Conservation (phyloP, 1,284 basidiomycete genomes). For the Heterobasidion occidentale region DNA sequence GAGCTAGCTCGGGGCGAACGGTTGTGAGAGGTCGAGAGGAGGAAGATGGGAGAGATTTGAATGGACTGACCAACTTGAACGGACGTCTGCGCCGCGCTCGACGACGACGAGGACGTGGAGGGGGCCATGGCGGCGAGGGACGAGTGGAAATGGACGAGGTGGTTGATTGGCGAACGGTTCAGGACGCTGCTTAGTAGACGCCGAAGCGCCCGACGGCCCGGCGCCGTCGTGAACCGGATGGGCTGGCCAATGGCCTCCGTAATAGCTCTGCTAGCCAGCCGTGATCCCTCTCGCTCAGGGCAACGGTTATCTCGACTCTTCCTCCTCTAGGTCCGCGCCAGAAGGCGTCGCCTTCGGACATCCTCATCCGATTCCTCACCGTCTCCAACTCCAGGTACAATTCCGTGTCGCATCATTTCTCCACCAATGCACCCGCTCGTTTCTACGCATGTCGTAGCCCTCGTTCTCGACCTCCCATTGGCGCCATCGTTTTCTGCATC, state of each 20-base stretch:
- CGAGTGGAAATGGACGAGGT: conserved; percentile 2
- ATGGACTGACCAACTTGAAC: conserved; percentile 75
- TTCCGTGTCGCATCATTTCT: too few species aligned
- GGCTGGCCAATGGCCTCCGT: background rate
- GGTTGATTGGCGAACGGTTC: conserved; percentile 4
- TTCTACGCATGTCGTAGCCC: too few species aligned
- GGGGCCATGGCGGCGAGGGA: background rate
- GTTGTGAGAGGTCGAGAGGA: conserved; percentile 2
- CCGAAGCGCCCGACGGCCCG: background rate
- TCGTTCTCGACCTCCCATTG: too few species aligned
- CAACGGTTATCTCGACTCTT: too few species aligned
- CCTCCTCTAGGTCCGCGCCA: too few species aligned
- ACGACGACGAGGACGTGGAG: conserved; percentile 63
- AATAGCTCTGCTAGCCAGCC: too few species aligned
- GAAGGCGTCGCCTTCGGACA: too few species aligned
- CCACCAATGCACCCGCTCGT: too few species aligned
- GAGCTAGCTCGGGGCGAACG: conserved; percentile 39
- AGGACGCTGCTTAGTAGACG: conserved; percentile 4
- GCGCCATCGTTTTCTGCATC: too few species aligned
- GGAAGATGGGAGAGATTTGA: background rate
- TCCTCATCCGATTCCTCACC: too few species aligned
- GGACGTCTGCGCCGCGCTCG: conserved; percentile 63
- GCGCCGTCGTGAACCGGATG: background rate
- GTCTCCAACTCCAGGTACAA: too few species aligned
- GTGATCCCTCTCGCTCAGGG: too few species aligned